phyloP scores from a whole-genome alignment of 371 early-diverging fungal species.

The Lichtheimia ornata region DNA sequence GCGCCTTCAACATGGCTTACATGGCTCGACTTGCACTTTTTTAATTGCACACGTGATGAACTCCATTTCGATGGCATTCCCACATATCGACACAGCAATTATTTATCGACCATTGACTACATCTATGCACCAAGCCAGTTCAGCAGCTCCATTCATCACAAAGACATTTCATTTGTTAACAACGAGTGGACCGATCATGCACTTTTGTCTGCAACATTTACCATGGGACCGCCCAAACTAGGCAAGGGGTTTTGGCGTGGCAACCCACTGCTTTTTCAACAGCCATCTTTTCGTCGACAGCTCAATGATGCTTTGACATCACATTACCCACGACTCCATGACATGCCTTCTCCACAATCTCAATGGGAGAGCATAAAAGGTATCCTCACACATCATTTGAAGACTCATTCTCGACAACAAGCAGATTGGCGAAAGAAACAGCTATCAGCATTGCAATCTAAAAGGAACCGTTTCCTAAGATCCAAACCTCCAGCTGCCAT shows the following conservation, averaged over 20 bases:
- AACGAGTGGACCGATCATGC: slow-evolving; percentile 12
- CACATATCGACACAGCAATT: slow-evolving; percentile 4
- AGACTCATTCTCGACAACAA: not conserved
- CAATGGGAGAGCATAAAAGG: slow-evolving; percentile 8
- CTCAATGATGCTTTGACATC: not conserved
- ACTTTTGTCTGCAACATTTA: not conserved
- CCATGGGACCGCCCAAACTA: not conserved
- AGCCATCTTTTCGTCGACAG: not conserved
- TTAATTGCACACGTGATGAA: slow-evolving; percentile 1
- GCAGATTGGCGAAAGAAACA: not conserved
- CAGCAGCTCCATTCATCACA: not conserved
- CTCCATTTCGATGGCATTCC: not conserved
- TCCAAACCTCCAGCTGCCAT: not conserved
- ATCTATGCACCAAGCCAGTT: slow-evolving; percentile 4
- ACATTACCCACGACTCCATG: not conserved
- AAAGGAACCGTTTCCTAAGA: slow-evolving; percentile 10
- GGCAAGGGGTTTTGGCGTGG: slow-evolving; percentile 14
- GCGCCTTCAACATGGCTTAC: slow-evolving; percentile 6
- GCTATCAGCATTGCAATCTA: not conserved
- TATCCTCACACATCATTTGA: not conserved
- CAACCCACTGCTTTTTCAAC: not conserved
- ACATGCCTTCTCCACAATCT: not conserved
- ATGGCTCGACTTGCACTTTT: not conserved
- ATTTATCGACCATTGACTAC: slow-evolving; percentile 15
- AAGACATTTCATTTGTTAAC: not conserved